Evolutionary conservation across 1,284 basidiomycete genomes (phyloP).

Genomic region (Hemileia vastatrix): DNA sequence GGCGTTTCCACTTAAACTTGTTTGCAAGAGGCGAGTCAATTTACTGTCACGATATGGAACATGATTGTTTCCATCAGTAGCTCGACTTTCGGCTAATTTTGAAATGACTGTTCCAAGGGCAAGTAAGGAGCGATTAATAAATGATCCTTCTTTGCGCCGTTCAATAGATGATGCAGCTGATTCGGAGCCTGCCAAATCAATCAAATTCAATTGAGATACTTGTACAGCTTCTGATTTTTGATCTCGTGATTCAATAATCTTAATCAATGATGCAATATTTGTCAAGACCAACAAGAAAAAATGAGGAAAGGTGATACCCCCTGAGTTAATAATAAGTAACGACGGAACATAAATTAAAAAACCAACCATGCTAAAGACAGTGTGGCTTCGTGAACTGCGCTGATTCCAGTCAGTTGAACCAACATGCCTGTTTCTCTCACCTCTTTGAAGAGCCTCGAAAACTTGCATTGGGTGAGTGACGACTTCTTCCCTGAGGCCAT

Average conservation of each 20-base stretch:
- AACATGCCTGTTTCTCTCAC: slow-evolving; percentile 77
- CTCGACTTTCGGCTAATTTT: slow-evolving; percentile 49
- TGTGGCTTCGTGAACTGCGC: slow-evolving; percentile 80
- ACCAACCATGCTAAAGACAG: slow-evolving; percentile 73
- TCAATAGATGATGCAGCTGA: slow-evolving; percentile 89
- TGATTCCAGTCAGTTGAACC: slow-evolving; percentile 94
- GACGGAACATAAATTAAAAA: not conserved
- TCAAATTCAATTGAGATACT: slow-evolving; percentile 56
- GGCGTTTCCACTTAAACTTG: slow-evolving; percentile 85
- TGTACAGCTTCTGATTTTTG: slow-evolving; percentile 46
- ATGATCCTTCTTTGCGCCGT: slow-evolving; percentile 78
- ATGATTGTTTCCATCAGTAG: slow-evolving; percentile 66
- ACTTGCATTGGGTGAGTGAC: slow-evolving; percentile 81
- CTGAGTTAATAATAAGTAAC: not conserved
- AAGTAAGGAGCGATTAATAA: slow-evolving; percentile 58
- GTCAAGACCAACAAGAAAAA: not conserved
- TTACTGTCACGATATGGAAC: slow-evolving; percentile 95
- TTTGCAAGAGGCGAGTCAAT: slow-evolving; percentile 82
- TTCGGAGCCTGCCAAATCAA: slow-evolving; percentile 95
- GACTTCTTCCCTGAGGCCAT: slow-evolving; percentile 75
- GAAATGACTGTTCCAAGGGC: slow-evolving; percentile 49
- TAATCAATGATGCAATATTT: not conserved
- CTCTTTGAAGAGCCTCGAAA: slow-evolving; percentile 68
- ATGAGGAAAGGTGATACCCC: not conserved
- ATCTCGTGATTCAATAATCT: slow-evolving; percentile 61